These are phyloP conservation scores for Penicillium cinerascens DNA, from an alignment of 495 filamentous ascomycete genomes.

Conservation along the genomic window DNA sequence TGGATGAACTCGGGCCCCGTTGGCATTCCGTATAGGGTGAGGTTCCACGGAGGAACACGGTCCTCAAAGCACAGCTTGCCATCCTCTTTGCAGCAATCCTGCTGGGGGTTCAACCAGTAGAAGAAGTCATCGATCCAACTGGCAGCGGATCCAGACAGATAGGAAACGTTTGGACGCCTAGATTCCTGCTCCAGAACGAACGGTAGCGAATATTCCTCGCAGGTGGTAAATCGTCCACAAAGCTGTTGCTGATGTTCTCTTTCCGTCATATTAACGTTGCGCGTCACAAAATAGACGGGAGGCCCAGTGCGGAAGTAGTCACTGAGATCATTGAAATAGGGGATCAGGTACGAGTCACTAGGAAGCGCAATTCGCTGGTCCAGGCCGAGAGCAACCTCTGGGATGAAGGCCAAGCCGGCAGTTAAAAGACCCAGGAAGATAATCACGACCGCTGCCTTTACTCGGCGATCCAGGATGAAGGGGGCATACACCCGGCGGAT, in stretches of 20 bases:
- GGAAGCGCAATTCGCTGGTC: conserved; percentile 95
- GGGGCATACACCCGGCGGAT: conserved; percentile 89
- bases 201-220: conserved; percentile 74
- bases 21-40: conserved; percentile 85
- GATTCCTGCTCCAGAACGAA: conserved; percentile 91
- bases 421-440: conserved; percentile 87
- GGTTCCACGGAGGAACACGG: conserved; percentile 78
- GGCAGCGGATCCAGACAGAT: conserved; percentile 85
- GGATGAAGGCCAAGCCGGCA: conserved; percentile 76
- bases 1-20: conserved; percentile 84
- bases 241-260: conserved; percentile 74
- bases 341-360: conserved; percentile 85
- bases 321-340: conserved; percentile 93
- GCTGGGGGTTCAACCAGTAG: conserved; percentile 89
- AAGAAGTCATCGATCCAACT: conserved; percentile 98
- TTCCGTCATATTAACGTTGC: conserved; percentile 71
- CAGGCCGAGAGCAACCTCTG: conserved; percentile 78
- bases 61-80: conserved; percentile 71
- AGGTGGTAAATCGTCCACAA: conserved; percentile 88
- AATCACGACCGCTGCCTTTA: conserved; percentile 69
- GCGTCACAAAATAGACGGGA: conserved; percentile 93
- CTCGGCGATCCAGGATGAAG: conserved; percentile 68
- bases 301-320: conserved; percentile 88
- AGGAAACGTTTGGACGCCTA: conserved; percentile 84
- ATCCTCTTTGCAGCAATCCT: conserved; percentile 71